Evolutionary conservation across 2,329 filamentous ascomycete species (phyloP).

Genomic region (Onygenales sp.): DNA sequence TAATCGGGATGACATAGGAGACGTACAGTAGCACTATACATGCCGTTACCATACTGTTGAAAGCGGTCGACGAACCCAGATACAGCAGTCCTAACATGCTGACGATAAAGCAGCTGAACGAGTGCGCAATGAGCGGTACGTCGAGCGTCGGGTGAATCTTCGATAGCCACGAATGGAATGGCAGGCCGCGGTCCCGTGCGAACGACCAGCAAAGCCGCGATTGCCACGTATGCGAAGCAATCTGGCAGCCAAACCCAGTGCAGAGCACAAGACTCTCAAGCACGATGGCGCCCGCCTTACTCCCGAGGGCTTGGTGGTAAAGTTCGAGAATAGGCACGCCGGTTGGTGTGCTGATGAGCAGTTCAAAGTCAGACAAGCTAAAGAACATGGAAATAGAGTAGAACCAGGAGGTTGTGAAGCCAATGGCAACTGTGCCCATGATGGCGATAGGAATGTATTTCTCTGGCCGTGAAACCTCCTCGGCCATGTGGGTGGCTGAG

Average conservation of each 20-base stretch:
- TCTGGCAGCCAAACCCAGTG: slow-evolving; percentile 39
- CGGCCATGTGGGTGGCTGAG: slow-evolving; percentile 42
- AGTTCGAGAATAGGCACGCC: slow-evolving; percentile 40
- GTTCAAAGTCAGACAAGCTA: slow-evolving; percentile 36
- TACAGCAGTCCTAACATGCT: slow-evolving; percentile 39
- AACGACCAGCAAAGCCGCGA: slow-evolving; percentile 45
- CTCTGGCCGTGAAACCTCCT: slow-evolving; percentile 40
- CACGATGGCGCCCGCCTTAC: slow-evolving; percentile 36
- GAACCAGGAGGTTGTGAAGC: slow-evolving; percentile 41
- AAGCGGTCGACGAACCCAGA: slow-evolving; percentile 32
- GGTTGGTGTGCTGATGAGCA: slow-evolving; percentile 31
- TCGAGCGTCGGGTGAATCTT: slow-evolving; percentile 32
- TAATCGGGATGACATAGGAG: slow-evolving; percentile 38
- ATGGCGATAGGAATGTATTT: slow-evolving; percentile 42
- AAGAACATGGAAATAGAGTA: slow-evolving; percentile 43
- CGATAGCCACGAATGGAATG: slow-evolving; percentile 32
- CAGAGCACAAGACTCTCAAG: slow-evolving; percentile 38
- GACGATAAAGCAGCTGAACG: slow-evolving; percentile 35
- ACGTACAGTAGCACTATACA: slow-evolving; percentile 41
- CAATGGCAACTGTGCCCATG: slow-evolving; percentile 40
- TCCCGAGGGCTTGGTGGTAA: slow-evolving; percentile 35
- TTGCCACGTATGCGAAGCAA: slow-evolving; percentile 43
- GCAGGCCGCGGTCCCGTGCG: slow-evolving; percentile 42
- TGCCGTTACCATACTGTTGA: slow-evolving; percentile 35
- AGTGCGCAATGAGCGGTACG: slow-evolving; percentile 38